Evolutionary conservation across 768 basidiomycete species (phyloP).

Genomic region (Saitozyma sp.): DNA sequence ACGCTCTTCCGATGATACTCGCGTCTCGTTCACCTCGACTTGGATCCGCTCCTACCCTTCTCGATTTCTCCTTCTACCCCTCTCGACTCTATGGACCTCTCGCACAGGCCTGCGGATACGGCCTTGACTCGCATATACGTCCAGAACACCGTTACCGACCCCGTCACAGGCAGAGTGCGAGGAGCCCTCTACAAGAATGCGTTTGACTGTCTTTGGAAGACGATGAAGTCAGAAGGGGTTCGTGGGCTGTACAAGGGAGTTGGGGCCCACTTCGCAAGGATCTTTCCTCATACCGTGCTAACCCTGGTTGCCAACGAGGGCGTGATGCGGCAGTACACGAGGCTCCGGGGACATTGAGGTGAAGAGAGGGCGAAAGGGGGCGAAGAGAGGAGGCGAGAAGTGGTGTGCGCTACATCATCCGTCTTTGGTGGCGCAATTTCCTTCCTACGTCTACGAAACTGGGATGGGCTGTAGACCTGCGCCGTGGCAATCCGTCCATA

Average conservation of each 20-base stretch:
- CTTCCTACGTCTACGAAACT: no score
- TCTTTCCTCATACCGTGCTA: slow-evolving; percentile 86
- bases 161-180: slow-evolving; percentile 52
- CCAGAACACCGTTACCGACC: slow-evolving; percentile 56
- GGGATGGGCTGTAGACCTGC: no score
- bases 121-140: slow-evolving; percentile 94
- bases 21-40: no score
- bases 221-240: slow-evolving; percentile 81
- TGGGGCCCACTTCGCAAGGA: slow-evolving; percentile 91
- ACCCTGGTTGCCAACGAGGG: slow-evolving; percentile 78
- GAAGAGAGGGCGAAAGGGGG: not conserved
- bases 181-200: slow-evolving; percentile 86
- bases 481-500: no score
- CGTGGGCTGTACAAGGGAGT: slow-evolving; percentile 93
- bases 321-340: slow-evolving; percentile 48
- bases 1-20: no score
- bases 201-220: slow-evolving; percentile 96
- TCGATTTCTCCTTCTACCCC: no score
- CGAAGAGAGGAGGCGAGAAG: slow-evolving; percentile 1
- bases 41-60: no score
- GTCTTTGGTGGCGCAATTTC: no score
- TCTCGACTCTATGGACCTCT: no score
- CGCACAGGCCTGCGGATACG: slow-evolving; percentile 56
- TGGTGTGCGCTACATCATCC: not conserved
- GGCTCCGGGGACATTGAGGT: slow-evolving; percentile 9